phyloP scores from a whole-genome alignment of 106 monocot species.

The Amphibolis antarctica region DNA sequence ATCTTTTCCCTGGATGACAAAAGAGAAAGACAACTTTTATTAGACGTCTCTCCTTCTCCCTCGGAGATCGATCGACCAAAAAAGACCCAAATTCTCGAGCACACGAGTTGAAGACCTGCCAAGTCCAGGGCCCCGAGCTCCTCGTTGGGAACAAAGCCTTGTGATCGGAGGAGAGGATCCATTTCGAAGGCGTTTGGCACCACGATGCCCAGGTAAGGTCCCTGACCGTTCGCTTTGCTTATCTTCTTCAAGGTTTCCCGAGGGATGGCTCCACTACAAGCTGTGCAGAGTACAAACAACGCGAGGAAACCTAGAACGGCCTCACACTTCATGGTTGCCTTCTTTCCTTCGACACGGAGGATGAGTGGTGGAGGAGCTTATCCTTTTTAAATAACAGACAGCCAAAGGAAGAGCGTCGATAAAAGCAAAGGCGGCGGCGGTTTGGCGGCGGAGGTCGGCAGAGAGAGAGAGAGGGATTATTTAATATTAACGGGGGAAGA shows the following conservation, averaged over 20 bases:
- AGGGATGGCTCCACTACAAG: slow-evolving; percentile 8
- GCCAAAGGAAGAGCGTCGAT: too few relatives aligned
- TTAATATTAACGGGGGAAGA: too few relatives aligned
- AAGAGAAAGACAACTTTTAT: not conserved
- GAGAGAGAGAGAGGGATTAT: too few relatives aligned
- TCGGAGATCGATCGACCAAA: not conserved
- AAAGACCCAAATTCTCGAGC: not conserved
- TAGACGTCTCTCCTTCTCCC: not conserved
- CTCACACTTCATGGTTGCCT: not conserved
- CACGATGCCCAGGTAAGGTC: slow-evolving; percentile 26
- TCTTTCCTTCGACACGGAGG: too few relatives aligned
- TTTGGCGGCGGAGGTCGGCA: too few relatives aligned
- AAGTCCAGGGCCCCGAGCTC: slow-evolving; percentile 20
- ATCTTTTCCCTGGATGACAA: slow-evolving; percentile 27
- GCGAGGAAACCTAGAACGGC: not conserved
- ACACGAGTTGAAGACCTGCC: slow-evolving; percentile 11
- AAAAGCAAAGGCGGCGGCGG: too few relatives aligned
- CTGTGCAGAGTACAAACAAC: not conserved
- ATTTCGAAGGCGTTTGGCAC: slow-evolving; percentile 38
- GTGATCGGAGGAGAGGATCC: slow-evolving; percentile 27
- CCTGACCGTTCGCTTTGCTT: slow-evolving; percentile 12
- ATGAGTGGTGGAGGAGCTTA: too few relatives aligned
- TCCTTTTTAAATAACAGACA: too few relatives aligned
- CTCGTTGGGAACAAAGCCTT: slow-evolving; percentile 11
- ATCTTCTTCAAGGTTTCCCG: not conserved